Percentiles rank a stretch among this genome's conserved stretches.
Conservation (phyloP, 495 filamentous ascomycete species). For the Penicillium coffeae region DNA sequence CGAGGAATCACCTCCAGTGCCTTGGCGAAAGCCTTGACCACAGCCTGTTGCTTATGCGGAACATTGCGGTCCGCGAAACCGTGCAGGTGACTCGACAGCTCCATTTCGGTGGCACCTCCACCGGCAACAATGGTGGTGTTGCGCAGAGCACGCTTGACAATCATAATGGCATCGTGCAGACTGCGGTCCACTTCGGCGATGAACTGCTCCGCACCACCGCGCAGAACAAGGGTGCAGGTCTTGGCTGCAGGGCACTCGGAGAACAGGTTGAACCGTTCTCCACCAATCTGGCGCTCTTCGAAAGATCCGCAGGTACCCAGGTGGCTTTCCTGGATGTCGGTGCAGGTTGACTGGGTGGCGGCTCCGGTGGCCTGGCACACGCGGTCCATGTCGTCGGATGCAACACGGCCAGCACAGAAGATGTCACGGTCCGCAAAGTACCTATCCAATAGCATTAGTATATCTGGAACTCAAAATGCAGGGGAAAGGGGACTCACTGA, state of each 20-base stretch:
- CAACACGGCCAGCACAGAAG: conserved; percentile 94
- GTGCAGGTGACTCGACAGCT: conserved; percentile 88
- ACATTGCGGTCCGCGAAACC: conserved; percentile 87
- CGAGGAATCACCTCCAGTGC: conserved; percentile 95
- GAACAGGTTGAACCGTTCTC: conserved; percentile 97
- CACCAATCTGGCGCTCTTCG: conserved; percentile 94
- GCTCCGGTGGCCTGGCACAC: conserved; percentile 93
- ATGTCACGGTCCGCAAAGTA: conserved; percentile 97
- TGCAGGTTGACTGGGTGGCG: conserved; percentile 91
- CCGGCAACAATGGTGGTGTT: conserved; percentile 93
- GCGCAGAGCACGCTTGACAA: conserved; percentile 93
- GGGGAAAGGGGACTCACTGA: conserved; percentile 57
- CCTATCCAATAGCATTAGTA: conserved; percentile 28
- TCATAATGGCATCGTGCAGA: conserved; percentile 98
- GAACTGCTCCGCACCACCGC: conserved; percentile 97
- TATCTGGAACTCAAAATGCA: background rate
- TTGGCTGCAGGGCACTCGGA: conserved; percentile 91
- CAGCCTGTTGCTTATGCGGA: conserved; percentile 89
- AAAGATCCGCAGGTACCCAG: conserved; percentile 87
- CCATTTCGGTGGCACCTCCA: conserved; percentile 95
- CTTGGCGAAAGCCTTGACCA: conserved; percentile 97
- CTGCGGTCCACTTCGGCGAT: conserved; percentile 97
- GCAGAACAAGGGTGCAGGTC: conserved; percentile 93
- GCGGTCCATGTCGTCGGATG: conserved; percentile 91
- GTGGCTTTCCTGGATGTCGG: conserved; percentile 85